phyloP scores from a whole-genome alignment of 2,329 filamentous ascomycete species.

The Penicillium corylophilum region DNA sequence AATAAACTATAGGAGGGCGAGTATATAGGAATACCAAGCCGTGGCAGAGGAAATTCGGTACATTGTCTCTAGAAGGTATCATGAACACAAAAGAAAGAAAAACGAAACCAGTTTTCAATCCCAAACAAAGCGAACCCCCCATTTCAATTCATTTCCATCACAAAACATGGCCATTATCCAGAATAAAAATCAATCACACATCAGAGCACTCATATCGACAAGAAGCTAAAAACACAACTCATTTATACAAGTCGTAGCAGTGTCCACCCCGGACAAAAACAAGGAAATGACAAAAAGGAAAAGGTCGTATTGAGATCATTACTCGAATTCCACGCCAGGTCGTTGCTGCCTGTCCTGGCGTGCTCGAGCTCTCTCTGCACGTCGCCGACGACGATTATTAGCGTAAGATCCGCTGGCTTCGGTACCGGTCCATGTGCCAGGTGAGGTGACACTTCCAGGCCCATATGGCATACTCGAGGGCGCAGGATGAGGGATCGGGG shows the following conservation, averaged over 20 bases:
- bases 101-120: background rate
- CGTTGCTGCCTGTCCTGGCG: slow-evolving; percentile 46
- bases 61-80: no score
- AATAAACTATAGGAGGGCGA: no score
- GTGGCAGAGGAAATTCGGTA: no score
- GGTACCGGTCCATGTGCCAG: slow-evolving; percentile 47
- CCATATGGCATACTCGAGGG: slow-evolving; percentile 43
- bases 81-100: background rate
- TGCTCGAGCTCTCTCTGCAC: slow-evolving; percentile 53
- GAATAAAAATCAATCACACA: slow-evolving; percentile 12
- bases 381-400: slow-evolving; percentile 53
- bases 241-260: slow-evolving; percentile 20
- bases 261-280: slow-evolving; percentile 1
- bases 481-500: slow-evolving; percentile 33
- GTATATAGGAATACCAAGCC: no score
- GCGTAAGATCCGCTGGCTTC: slow-evolving; percentile 53
- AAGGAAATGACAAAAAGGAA: background rate
- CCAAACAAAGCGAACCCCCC: background rate
- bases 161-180: slow-evolving; percentile 2
- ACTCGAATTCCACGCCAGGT: slow-evolving; percentile 52
- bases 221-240: slow-evolving; percentile 6
- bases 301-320: slow-evolving; percentile 9
- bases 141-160: slow-evolving; percentile 7
- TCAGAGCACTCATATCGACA: slow-evolving; percentile 15
- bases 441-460: slow-evolving; percentile 42